phyloP scores from a whole-genome alignment of 2,329 filamentous ascomycete species.

The Neonectria sp. region DNA sequence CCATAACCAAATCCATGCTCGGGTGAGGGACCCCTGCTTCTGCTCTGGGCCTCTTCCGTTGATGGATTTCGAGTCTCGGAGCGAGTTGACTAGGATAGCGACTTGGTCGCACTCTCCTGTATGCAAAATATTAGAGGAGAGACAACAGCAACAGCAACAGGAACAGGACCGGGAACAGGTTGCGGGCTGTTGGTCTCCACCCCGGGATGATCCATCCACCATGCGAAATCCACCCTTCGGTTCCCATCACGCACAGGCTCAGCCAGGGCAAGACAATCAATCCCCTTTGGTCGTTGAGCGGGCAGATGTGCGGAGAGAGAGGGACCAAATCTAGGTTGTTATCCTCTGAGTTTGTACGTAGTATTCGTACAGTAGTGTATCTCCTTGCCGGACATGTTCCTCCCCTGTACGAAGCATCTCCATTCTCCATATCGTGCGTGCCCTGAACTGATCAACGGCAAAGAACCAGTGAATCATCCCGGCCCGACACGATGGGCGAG shows the following conservation, averaged over 20 bases:
- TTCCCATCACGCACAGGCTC: conserved; percentile 2
- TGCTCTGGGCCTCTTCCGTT: background rate
- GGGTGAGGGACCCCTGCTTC: background rate
- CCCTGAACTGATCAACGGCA: background rate
- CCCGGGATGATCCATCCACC: conserved; percentile 18
- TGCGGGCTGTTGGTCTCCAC: conserved; percentile 8
- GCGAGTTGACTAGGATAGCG: background rate
- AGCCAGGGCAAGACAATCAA: conserved; percentile 1
- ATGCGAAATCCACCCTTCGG: conserved; percentile 8
- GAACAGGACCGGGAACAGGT: background rate
- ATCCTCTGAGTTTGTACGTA: background rate
- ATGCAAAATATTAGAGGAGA: background rate
- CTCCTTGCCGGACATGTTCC: background rate
- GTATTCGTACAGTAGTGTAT: background rate
- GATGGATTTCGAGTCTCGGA: background rate
- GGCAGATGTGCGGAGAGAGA: conserved; percentile 1
- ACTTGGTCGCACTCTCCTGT: background rate
- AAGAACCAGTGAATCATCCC: background rate
- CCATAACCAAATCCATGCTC: background rate
- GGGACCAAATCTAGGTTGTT: background rate
- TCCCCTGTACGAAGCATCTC: background rate
- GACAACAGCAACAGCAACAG: background rate
- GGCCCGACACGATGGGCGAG: background rate
- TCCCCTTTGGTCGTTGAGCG: background rate
- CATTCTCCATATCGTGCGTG: background rate